phyloP scores from a whole-genome alignment of 2,329 filamentous ascomycete genomes.

The Clonostachys solani region DNA sequence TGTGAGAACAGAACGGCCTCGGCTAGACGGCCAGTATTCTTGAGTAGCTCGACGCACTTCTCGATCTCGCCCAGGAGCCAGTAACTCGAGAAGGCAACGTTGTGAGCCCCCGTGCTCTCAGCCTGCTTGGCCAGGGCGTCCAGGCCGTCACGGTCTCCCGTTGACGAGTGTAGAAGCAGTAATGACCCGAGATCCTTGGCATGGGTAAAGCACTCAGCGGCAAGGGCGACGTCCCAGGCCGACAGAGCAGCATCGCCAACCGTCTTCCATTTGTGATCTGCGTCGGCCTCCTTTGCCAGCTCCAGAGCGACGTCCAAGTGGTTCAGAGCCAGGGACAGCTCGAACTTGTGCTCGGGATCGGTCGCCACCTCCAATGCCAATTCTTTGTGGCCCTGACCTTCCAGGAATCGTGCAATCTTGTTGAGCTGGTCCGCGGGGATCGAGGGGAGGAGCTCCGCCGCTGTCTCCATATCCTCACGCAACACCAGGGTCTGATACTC shows the following conservation, averaged over 20 bases:
- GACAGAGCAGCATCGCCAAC: conserved; percentile 87
- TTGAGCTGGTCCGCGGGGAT: conserved; percentile 94
- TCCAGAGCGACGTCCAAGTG: conserved; percentile 82
- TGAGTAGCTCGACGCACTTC: conserved; percentile 74
- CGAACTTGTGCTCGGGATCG: conserved; percentile 94
- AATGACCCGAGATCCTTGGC: conserved; percentile 89
- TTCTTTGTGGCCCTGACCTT: conserved; percentile 96
- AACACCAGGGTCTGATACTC: conserved; percentile 97
- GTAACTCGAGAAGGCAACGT: conserved; percentile 85
- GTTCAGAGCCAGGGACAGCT: conserved; percentile 78
- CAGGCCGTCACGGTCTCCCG: conserved; percentile 73
- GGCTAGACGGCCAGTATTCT: conserved; percentile 71
- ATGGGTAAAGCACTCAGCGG: conserved; percentile 88
- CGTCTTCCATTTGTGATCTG: conserved; percentile 97
- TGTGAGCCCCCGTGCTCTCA: conserved; percentile 73
- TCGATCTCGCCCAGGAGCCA: conserved; percentile 85
- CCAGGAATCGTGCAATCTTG: conserved; percentile 95
- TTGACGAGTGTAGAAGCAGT: conserved; percentile 83
- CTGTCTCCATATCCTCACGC: conserved; percentile 87
- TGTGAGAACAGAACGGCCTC: conserved; percentile 91
- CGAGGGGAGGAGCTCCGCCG: conserved; percentile 75
- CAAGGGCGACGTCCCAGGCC: conserved; percentile 82
- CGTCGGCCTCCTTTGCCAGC: conserved; percentile 77
- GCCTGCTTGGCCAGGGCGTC: conserved; percentile 70
- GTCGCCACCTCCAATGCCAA: conserved; percentile 91